These are phyloP conservation scores for Thalia dealbata DNA, from an alignment of 176 grass and related monocot species.

Conservation along the genomic window DNA sequence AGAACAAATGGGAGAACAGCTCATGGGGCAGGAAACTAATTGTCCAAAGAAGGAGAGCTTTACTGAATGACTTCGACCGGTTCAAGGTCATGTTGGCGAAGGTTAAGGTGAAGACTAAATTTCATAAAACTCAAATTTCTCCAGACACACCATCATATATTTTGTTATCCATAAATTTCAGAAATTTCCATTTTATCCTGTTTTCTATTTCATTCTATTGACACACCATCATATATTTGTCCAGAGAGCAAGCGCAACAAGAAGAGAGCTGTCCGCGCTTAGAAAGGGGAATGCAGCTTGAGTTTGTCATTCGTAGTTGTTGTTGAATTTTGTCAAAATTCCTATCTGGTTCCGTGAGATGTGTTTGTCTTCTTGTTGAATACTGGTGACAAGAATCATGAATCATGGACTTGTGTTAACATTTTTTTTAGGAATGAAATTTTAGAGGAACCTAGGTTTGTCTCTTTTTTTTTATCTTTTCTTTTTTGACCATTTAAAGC, in stretches of 20 bases:
- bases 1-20: conserved; percentile 36
- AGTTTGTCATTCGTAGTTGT: neutral
- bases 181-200: too few species aligned
- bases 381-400: neutral
- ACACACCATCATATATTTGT: neutral
- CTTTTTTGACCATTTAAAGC: too few species aligned
- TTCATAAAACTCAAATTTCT: neutral
- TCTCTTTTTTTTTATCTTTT: neutral
- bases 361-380: neutral
- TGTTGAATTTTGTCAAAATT: neutral
- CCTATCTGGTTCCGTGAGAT: neutral
- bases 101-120: conserved; percentile 22
- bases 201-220: neutral
- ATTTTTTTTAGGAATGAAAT: neutral
- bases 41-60: conserved; percentile 35
- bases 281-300: conserved; percentile 2
- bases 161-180: neutral
- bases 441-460: neutral
- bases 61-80: conserved; percentile 35
- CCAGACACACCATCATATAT: too few species aligned
- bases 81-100: conserved; percentile 41
- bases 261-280: conserved; percentile 4
- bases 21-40: conserved; percentile 42
- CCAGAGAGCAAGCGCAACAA: conserved; percentile 3
- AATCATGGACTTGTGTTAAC: neutral